Evolutionary conservation across 352 stramenopile species (phyloP).

Genomic region (Phytophthora meadii): DNA sequence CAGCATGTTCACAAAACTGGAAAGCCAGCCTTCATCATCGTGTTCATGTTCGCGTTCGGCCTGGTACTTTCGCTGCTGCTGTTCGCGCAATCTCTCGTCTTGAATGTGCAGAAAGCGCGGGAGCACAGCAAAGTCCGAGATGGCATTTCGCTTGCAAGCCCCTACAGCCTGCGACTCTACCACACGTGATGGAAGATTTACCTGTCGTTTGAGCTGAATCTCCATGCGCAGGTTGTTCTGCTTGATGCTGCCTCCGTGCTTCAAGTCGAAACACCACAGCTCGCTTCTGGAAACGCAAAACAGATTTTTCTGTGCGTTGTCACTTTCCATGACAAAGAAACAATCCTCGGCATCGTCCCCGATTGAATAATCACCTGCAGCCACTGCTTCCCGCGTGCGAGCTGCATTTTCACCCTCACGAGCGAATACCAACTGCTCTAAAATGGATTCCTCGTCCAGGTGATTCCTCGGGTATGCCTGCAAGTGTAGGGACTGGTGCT

Average conservation of each 20-base stretch:
- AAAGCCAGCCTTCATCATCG: constrained; percentile 69
- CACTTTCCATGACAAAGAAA: constrained; percentile 66
- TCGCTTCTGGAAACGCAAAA: constrained; percentile 68
- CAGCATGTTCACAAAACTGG: constrained; percentile 63
- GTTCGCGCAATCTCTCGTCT: constrained; percentile 42
- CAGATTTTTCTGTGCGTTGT: constrained; percentile 52
- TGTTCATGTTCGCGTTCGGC: constrained; percentile 50
- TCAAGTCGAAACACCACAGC: constrained; percentile 64
- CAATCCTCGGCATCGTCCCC: constrained; percentile 36
- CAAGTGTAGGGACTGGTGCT: constrained; percentile 63
- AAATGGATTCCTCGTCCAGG: constrained; percentile 69
- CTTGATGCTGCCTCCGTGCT: constrained; percentile 49
- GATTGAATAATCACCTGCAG: constrained; percentile 8
- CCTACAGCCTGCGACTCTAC: constrained; percentile 21
- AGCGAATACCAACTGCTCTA: constrained; percentile 56
- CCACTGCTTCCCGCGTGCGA: constrained; percentile 13
- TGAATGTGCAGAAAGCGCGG: constrained; percentile 67
- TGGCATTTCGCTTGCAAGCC: constrained; percentile 13
- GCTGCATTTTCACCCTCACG: constrained; percentile 33
- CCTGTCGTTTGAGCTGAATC: constrained; percentile 52
- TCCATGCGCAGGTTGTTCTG: constrained; percentile 46
- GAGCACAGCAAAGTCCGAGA: constrained; percentile 61
- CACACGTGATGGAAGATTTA: constrained; percentile 55
- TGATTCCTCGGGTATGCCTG: constrained; percentile 80
- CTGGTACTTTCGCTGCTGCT: constrained; percentile 43